Evolutionary conservation across 306 rosid genomes (phyloP), one percentile per base, ranked within the genome.

Genomic region (Cicer pinnatifidum): DNA sequence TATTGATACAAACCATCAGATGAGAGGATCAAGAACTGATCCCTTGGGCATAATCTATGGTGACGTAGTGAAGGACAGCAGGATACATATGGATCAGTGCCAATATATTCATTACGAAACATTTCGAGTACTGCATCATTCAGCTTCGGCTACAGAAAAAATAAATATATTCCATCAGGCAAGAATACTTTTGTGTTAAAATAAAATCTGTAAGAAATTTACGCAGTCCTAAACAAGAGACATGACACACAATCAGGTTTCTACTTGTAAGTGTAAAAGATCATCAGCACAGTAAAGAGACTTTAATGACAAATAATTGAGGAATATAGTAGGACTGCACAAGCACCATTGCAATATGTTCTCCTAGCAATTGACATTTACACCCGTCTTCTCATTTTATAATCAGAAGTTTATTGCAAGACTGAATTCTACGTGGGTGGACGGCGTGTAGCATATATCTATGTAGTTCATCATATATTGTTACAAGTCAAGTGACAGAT

Each of bases 1-100:
- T 95, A 95, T 83, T 95, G 99, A 84, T 95, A 95, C 52, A 95
- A 73, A 59, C 99, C 99, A 52, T 95, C 99, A 40, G 99, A 95
- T 39, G 99, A 95, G 84, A 95, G 96, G 79, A 95, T 87, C 80
- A 95, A 79, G 84, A 95, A 95, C 77, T 95, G 99, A 82, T 95
- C 99, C 46, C 82, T 83, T 37, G 88, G 91, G 81, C 93, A 87
- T 52, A 95, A 85, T 81, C 85, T 88, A 80, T 90, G 97, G 83
- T 95, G 99, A 44, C 91, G 64, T 77, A 95, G 91, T 11, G 99
- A 95, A 84, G 99, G 99, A 51, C 28, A 69, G 86, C 99, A 95
- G 41, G 99, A 95, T 83, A 95, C 63, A 79, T 95, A 95, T 41
- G 99, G 99, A 19, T 85, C 90, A 8, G 93, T 90, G 73, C 99